Percentiles rank a stretch among this genome's conserved stretches.
phyloP scores from a whole-genome alignment of 1,284 basidiomycete genomes.

The Ustilago shanxiensis region DNA sequence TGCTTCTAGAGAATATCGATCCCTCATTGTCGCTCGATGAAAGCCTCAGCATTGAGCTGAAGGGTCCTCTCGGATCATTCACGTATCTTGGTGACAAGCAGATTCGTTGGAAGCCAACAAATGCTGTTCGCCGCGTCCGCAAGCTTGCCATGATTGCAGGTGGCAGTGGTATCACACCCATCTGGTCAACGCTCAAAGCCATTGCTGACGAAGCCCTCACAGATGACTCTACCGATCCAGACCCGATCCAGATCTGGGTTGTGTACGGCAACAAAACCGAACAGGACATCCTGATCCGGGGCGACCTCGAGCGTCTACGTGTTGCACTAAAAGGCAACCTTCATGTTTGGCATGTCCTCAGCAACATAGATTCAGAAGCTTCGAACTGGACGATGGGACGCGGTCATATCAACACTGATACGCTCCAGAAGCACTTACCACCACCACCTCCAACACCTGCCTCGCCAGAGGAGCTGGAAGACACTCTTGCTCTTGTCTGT shows the following conservation, averaged over 20 bases:
- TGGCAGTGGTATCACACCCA: slow-evolving; percentile 78
- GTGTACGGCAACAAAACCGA: slow-evolving; percentile 75
- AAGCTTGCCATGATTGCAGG: slow-evolving; percentile 77
- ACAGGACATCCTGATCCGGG: slow-evolving; percentile 73
- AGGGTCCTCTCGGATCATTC: slow-evolving; percentile 78
- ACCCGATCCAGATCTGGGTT: slow-evolving; percentile 73
- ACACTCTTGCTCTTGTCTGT: slow-evolving; percentile 74
- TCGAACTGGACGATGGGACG: slow-evolving; percentile 72
- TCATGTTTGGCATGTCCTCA: slow-evolving; percentile 74
- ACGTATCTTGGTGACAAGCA: slow-evolving; percentile 74
- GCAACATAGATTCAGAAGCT: slow-evolving; percentile 58
- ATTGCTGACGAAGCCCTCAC: slow-evolving; percentile 72
- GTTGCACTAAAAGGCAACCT: slow-evolving; percentile 71
- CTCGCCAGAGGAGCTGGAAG: slow-evolving; percentile 47
- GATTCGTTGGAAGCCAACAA: slow-evolving; percentile 71
- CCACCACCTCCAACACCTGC: slow-evolving; percentile 41
- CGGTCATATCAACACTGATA: slow-evolving; percentile 73
- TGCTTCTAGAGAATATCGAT: slow-evolving; percentile 74
- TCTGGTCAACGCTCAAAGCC: slow-evolving; percentile 69
- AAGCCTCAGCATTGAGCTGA: slow-evolving; percentile 71
- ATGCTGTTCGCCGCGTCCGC: slow-evolving; percentile 68
- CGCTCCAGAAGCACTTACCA: slow-evolving; percentile 72
- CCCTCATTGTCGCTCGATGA: slow-evolving; percentile 68
- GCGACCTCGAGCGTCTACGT: slow-evolving; percentile 74
- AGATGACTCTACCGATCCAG: slow-evolving; percentile 25